Evolutionary conservation across 345 rosid genomes (phyloP).

Genomic region (Arabidopsis suecica): DNA sequence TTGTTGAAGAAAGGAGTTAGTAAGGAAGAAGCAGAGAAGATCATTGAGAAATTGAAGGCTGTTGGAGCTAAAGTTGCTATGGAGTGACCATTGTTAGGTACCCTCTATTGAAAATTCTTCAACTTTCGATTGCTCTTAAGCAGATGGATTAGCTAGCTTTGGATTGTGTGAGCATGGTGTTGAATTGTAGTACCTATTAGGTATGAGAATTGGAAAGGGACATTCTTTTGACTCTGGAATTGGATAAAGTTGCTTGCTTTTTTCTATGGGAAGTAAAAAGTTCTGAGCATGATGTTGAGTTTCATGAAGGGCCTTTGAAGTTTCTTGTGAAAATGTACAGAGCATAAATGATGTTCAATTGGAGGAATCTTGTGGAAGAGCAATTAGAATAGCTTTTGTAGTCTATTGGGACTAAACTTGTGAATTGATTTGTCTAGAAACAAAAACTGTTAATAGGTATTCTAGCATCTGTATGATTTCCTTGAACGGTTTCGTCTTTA

Average conservation of each 20-base stretch:
- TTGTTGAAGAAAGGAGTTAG: conserved; percentile 86
- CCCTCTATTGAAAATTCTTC: not conserved
- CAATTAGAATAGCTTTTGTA: not conserved
- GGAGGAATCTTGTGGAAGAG: not conserved
- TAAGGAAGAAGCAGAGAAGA: conserved; percentile 91
- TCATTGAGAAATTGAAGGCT: conserved; percentile 78
- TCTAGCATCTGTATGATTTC: not conserved
- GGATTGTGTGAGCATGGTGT: not conserved
- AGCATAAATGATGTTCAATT: conserved; percentile 1
- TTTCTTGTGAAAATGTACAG: not conserved
- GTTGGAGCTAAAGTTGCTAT: conserved; percentile 82
- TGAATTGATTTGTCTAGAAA: not conserved
- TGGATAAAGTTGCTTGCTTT: conserved; percentile 25
- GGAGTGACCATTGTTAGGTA: conserved; percentile 61
- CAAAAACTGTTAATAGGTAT: not conserved
- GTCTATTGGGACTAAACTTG: not conserved
- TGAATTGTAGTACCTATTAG: not conserved
- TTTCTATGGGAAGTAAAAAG: not conserved
- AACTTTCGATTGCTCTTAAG: not conserved
- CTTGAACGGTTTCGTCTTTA: too few species aligned
- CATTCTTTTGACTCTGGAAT: not conserved
- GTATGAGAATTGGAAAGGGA: conserved; percentile 1
- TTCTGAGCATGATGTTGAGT: conserved; percentile 3
- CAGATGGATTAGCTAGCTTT: not conserved
- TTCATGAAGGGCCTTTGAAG: conserved; percentile 1